These are phyloP conservation scores for Coccomyxa sp. DNA, from an alignment of 139 green algal species.

Conservation along the genomic window DNA sequence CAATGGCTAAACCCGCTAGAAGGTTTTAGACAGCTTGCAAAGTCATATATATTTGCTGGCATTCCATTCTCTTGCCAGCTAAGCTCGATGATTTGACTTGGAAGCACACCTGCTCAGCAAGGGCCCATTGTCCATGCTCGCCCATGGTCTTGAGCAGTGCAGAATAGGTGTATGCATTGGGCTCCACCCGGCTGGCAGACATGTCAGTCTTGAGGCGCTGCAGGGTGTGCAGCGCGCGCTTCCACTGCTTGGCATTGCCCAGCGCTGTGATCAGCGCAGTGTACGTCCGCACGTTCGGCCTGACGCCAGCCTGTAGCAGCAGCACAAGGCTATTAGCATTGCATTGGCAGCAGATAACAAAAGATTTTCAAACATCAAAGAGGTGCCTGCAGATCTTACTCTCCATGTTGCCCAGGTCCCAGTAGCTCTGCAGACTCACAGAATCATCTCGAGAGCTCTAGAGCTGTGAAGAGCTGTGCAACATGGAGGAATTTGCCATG, in stretches of 20 bases:
- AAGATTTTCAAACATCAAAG: too few relatives aligned
- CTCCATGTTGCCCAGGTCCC: too few relatives aligned
- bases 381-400: too few relatives aligned
- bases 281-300: constrained; percentile 82
- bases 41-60: too few relatives aligned
- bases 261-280: constrained; percentile 73
- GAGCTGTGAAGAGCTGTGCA: neutral
- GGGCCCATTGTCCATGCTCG: constrained; percentile 64
- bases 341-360: neutral
- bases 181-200: constrained; percentile 48
- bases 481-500: neutral
- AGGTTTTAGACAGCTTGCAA: too few relatives aligned
- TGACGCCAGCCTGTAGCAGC: constrained; percentile 31
- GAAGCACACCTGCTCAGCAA: constrained; percentile 52
- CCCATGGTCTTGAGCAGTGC: constrained; percentile 72
- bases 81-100: neutral
- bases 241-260: constrained; percentile 66
- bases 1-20: too few relatives aligned
- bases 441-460: too few relatives aligned
- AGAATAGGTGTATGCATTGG: constrained; percentile 84
- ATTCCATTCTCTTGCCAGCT: too few relatives aligned
- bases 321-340: neutral
- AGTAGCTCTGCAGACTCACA: too few relatives aligned
- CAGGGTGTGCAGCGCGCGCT: constrained; percentile 58
- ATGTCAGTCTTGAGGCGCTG: constrained; percentile 44